These are phyloP conservation scores for Clonostachys byssicola DNA, from an alignment of 2,329 filamentous ascomycete genomes.

Conservation along the genomic window DNA sequence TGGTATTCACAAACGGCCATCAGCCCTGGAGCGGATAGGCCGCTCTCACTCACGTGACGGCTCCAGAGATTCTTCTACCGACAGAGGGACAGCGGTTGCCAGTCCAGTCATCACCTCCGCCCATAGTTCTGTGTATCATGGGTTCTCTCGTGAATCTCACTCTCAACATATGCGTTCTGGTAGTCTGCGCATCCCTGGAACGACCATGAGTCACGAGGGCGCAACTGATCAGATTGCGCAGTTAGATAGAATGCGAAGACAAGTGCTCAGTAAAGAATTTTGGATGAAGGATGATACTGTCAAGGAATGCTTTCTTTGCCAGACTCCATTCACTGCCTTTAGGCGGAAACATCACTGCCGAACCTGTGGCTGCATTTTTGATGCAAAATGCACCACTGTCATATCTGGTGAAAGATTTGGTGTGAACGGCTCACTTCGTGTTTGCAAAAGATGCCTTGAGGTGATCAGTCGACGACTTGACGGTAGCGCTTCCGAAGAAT, in stretches of 20 bases:
- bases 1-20: slow-evolving; percentile 37
- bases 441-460: slow-evolving; percentile 88
- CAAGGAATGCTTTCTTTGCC: slow-evolving; percentile 93
- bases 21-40: slow-evolving; percentile 52
- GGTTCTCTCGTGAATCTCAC: slow-evolving; percentile 43
- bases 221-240: slow-evolving; percentile 55
- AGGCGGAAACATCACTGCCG: slow-evolving; percentile 95
- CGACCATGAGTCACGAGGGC: slow-evolving; percentile 47
- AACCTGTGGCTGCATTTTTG: slow-evolving; percentile 96
- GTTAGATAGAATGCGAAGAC: slow-evolving; percentile 72
- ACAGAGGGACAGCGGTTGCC: slow-evolving; percentile 51
- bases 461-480: slow-evolving; percentile 91
- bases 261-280: slow-evolving; percentile 89
- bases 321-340: slow-evolving; percentile 87
- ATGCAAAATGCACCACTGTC: slow-evolving; percentile 91
- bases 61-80: slow-evolving; percentile 56
- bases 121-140: slow-evolving; percentile 53
- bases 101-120: slow-evolving; percentile 55
- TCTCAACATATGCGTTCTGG: slow-evolving; percentile 40
- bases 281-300: slow-evolving; percentile 99
- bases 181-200: slow-evolving; percentile 49
- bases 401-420: slow-evolving; percentile 85
- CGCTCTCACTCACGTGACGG: slow-evolving; percentile 36
- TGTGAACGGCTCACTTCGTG: slow-evolving; percentile 76
- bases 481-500: slow-evolving; percentile 82